Evolutionary conservation across 2,329 filamentous ascomycete genomes (phyloP), one percentile per base, ranked within the genome.

Genomic region (Sporothrix mexicana): DNA sequence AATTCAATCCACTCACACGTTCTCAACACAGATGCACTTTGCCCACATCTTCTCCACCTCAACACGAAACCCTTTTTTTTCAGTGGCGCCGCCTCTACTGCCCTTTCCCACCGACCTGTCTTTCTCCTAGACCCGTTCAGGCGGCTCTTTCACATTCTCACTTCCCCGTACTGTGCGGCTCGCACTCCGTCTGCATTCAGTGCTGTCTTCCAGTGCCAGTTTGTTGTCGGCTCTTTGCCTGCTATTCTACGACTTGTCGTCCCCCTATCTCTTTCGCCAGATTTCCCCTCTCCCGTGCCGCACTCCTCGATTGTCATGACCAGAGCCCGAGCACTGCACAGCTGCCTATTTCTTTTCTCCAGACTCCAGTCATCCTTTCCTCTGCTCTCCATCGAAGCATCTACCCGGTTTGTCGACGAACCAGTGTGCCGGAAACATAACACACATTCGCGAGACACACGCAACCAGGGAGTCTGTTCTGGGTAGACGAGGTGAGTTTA

Each of bases 121-220:
- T 36, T 36, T 36, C 61, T 41, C 61, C 20, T 66, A 17, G 12
- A 41, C 49, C 49, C 25, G 49, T 55, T 69, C 30, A 25, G 64
- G 45, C 47, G 61, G 30, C 61, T 15, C 43, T 41, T 53, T 53
- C 45, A 68, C 47, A 30, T 36, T 51, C 64, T 51, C 45, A 13
- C 64, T 69, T 69, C 47, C 64, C 59, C 47, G 23, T 68, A 55
- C 47, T 55, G 49, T 69, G 49, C 66, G 49, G 47, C 66, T 69
- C 17, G 25, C 9, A 64, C n/a, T n/a, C 10, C n/a, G 41, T 15
- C 61, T 13, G 4, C 30, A 9, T 23, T 64, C 36, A 45, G 59
- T 20, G 36, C 17, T 36, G 30, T 13, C 17, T 15, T 6, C 8
- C 17, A n/a, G 30, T 36, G 30, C 3, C 30, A 36, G 30, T 36